Evolutionary conservation across 129 eudicot genomes (phyloP), one percentile per base, ranked within the genome.

Genomic region (Escallonia herrerae): DNA sequence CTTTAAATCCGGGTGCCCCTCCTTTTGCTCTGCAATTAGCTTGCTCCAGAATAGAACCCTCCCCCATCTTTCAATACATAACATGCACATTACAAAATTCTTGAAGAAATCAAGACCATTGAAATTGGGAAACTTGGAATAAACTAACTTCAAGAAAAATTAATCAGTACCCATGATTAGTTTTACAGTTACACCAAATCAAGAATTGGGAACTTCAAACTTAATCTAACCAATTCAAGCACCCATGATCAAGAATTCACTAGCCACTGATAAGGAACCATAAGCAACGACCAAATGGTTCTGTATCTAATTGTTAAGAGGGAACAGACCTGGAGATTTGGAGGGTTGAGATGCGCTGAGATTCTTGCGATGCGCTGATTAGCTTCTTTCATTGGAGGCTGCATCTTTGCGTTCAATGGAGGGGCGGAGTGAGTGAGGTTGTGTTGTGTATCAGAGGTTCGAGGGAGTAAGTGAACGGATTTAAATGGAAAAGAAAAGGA

Each of bases 11-110:
- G 2, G 97, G 82, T 44, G 95, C 78, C 2, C 95, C 97, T 5
- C 97, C 97, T 65, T 90, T 90, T 56, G 97, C 97, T 63, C 97
- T 84, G 86, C 97, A 90, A 63, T 86, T 77, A 6, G 68, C 79
- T 67, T 73, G 73, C 74, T 76, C 82, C 81, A 90, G 54, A 45
- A 72, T 69, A 1, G 84, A 76, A 39, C 73, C 65, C 43, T 71
- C 88, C 62, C 63, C 82, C 80, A 76, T 76, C 87, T 84, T 74
- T 33, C 8, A 38, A 15, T 11, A 73, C 67, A 74, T 64, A 7
- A 60, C 57, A 66, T 33, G 60, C 40, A 8, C 12, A 57, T 42
- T 54, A 62, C 39, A 14, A 22, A 11, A 5, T 55, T 37, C 7
- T 51, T 43, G 5, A 33, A 62, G 43, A 8, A 39, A 68, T 43